phyloP scores from a whole-genome alignment of 164 flowering plant genomes.

The Aristolochia contorta region DNA sequence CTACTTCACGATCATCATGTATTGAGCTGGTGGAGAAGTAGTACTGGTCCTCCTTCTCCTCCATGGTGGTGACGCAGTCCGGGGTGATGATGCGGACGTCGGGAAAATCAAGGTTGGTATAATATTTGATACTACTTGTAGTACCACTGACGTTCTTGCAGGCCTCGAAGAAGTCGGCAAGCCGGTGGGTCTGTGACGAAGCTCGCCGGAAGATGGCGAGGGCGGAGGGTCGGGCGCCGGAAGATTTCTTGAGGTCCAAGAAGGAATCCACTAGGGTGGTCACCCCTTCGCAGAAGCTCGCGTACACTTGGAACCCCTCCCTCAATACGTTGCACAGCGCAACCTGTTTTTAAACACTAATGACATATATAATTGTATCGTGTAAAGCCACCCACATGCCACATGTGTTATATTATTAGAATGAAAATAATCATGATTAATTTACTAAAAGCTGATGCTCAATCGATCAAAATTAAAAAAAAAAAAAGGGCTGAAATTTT shows the following conservation, averaged over 20 bases:
- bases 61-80: slow-evolving; percentile 28
- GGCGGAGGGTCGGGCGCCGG: slow-evolving; percentile 34
- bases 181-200: slow-evolving; percentile 44
- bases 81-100: slow-evolving; percentile 31
- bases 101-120: slow-evolving; percentile 42
- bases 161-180: slow-evolving; percentile 36
- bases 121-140: no score
- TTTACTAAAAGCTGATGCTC: no score
- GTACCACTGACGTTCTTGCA: slow-evolving; percentile 37
- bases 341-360: no score
- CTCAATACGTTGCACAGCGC: slow-evolving; percentile 35
- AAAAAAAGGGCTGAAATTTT: no score
- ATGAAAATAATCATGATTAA: no score
- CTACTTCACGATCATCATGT: no score
- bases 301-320: slow-evolving; percentile 63
- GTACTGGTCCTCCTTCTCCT: slow-evolving; percentile 8
- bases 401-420: no score
- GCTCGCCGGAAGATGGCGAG: slow-evolving; percentile 49
- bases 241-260: slow-evolving; percentile 35
- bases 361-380: no score
- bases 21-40: no score
- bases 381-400: no score
- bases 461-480: no score
- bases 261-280: slow-evolving; percentile 42
- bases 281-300: slow-evolving; percentile 44